Base-by-base conservation (phyloP, 2,329 filamentous ascomycete species). In the Alternaria sp. region DNA sequence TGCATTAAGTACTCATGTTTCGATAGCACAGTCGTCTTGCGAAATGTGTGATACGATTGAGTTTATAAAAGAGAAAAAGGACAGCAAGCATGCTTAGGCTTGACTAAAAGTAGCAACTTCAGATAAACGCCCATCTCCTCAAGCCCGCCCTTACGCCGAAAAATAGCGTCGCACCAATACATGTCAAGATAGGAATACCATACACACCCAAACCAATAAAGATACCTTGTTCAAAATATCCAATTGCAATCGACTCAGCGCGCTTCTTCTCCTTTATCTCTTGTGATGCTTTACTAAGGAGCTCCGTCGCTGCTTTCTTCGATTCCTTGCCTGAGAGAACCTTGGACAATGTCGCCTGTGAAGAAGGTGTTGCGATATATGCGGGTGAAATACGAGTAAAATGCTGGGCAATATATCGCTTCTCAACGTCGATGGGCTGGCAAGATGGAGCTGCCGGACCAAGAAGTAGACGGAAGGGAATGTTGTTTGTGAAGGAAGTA, bases 401-500 rank as follows among this genome's bases (percentile, higher is more conserved):
- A 1, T 73, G 70, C 14, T 60, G 50, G 14, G 38, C 52, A 2
- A 59, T 69, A 45, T 74, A 73, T 12, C 71, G 46, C 12, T 62
- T 64, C 14, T 68, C 62, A 0, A 70, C 40, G 30, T 71, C 54
- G 14, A 71, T 58, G 18, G 60, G n/a, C 12, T 65, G 63, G 36
- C 49, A 60, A 3, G 53, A 54, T 0, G 74, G 73, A 1, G 68
- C 69, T 1, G 67, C 59, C 4, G 73, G 74, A 54, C 73, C 73
- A 72, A 82, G 67, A 4, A 90, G 81, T 2, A 90, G 76, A 34
- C 85, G 81, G 2, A 78, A 63, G 0, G 87, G 87, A 7, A 90
- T 81, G 54, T 87, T 84, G 71, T 90, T 90, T 57, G 86, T 77
- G 69, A 84, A 85, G 0, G 84, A 83, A 0, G 83, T 71, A 12